phyloP scores from a whole-genome alignment of 2,329 filamentous ascomycete species.

The Phoma sp. region DNA sequence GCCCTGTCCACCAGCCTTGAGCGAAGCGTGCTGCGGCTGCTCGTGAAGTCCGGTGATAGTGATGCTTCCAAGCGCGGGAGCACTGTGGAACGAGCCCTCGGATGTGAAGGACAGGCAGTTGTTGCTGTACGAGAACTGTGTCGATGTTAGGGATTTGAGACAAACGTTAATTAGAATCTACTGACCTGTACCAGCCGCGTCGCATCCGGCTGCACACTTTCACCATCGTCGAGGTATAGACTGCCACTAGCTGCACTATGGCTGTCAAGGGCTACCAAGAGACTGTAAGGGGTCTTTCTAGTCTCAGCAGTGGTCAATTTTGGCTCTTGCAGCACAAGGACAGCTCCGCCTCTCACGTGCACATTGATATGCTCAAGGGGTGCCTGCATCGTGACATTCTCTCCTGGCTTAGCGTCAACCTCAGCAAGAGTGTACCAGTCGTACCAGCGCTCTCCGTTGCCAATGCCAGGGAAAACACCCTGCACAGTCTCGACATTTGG shows the following conservation, averaged over 20 bases:
- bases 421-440: constrained; percentile 74
- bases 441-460: constrained; percentile 66
- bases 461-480: constrained; percentile 72
- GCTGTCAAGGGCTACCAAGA: constrained; percentile 63
- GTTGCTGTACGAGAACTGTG: constrained; percentile 26
- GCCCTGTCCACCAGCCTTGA: constrained; percentile 9
- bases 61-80: constrained; percentile 64
- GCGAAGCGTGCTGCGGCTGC: constrained; percentile 31
- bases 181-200: constrained; percentile 63
- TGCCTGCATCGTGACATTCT: constrained; percentile 65
- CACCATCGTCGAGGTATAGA: constrained; percentile 76
- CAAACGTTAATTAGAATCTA: constrained; percentile 12
- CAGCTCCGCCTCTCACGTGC: constrained; percentile 71
- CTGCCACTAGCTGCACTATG: constrained; percentile 63
- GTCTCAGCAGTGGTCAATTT: constrained; percentile 2
- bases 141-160: constrained; percentile 53
- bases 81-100: constrained; percentile 60
- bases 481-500: constrained; percentile 66
- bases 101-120: constrained; percentile 20
- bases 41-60: constrained; percentile 54
- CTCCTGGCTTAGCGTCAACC: constrained; percentile 56
- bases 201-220: constrained; percentile 63
- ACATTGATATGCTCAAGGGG: constrained; percentile 72
- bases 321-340: constrained; percentile 41
- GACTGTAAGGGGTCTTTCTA: constrained; percentile 58